These are phyloP conservation scores for Yamadazyma buinensis DNA, from an alignment of 1,139 yeast species.

Conservation along the genomic window DNA sequence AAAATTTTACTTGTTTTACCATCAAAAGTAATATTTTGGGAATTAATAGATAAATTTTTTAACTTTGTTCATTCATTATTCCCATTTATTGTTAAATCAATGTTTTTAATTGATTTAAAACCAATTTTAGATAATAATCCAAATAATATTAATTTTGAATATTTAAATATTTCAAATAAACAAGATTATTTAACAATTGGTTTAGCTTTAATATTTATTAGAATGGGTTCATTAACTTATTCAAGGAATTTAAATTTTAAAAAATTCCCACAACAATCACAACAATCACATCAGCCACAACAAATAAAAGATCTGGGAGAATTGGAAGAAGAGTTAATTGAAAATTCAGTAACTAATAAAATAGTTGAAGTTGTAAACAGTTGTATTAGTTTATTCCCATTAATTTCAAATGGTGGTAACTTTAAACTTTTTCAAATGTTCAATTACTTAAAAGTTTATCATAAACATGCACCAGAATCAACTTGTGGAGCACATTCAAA, in stretches of 20 bases:
- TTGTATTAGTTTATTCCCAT: constrained; percentile 26
- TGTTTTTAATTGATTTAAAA: constrained; percentile 18
- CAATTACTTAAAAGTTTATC: constrained; percentile 4
- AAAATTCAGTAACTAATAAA: constrained; percentile 23
- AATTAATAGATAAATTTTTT: constrained; percentile 26
- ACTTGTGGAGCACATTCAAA: constrained; percentile 2
- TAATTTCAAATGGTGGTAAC: constrained; percentile 5
- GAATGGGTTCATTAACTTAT: constrained; percentile 21
- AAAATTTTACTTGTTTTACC: constrained; percentile 30
- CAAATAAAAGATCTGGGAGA: constrained; percentile 2
- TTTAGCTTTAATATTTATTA: constrained; percentile 17
- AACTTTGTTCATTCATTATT: constrained; percentile 22
- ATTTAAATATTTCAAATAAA: constrained; percentile 15
- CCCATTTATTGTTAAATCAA: constrained; percentile 30
- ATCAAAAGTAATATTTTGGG: constrained; percentile 23
- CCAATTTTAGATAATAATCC: constrained; percentile 26
- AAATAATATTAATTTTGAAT: constrained; percentile 12
- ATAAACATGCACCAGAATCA: constrained; percentile 5
- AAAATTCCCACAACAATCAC: background rate
- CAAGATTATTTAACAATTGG: constrained; percentile 22
- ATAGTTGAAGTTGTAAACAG: constrained; percentile 25
- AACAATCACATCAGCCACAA: background rate
- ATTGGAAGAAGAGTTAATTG: background rate
- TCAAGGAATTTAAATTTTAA: constrained; percentile 10
- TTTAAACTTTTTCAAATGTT: constrained; percentile 6